Base-by-base conservation (phyloP, 2,329 filamentous ascomycete species). In the Malbranchea cinnamomea region DNA sequence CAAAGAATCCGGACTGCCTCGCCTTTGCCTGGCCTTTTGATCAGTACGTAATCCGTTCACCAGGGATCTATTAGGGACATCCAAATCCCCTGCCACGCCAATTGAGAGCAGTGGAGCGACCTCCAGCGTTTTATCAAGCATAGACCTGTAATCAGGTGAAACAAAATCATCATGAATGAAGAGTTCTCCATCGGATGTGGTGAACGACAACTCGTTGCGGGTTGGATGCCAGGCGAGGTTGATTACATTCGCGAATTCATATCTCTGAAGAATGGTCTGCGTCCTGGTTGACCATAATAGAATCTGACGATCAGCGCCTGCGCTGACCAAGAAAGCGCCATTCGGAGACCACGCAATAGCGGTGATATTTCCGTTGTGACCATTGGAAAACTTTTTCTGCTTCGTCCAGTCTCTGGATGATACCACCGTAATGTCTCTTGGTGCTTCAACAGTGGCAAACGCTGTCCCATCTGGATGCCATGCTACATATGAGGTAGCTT, bases 381-480 rank as follows among this genome's bases (percentile, higher is more conserved):
- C 83, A 17, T 75, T 74, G 5, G 73, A 60, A 49, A 98, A 98
- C 0, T 63, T 58, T 36, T 78, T 71, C 52, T 95, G 84, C 41
- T 78, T 77, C 49, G 84, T 80, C 80, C 87, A 94, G 50, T 94
- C 83, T 30, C 72, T 74, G 37, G 75, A 74, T n/a, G 87, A 92
- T 33, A 94, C 69, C 22, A 94, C 71, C 46, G 91, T 78, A 16
- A 93, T 73, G 49, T 92, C 78, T 56, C 77, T 71, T 13, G 78
- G 83, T 0, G 78, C 70, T 12, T 85, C 93, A 1, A 83, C 74
- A 12, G 80, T 75, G 2, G 82, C 85, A 54, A 98, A 92, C 3
- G 85, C 82, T 41, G 82, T 72, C 12, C 89, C 87, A 49, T 95
- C 87, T 0, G 91, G 91, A 56, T 95, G 89, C 89, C 89, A 98